Percentiles rank a stretch among this genome's conserved stretches.
These are phyloP conservation scores for Inga laurina DNA, from an alignment of 306 rosid genomes.

Conservation along the genomic window DNA sequence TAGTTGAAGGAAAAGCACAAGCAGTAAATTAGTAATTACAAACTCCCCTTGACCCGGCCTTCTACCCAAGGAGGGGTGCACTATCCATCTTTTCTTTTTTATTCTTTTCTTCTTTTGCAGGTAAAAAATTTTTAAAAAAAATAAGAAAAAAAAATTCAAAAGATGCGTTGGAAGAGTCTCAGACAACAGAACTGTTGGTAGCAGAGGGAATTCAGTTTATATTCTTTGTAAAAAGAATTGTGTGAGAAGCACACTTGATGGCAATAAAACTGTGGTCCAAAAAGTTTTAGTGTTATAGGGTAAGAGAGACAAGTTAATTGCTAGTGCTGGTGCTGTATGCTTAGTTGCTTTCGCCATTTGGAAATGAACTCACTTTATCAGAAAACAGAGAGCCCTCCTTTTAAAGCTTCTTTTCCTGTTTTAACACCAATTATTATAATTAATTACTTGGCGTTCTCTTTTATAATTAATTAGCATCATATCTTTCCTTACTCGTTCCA, in stretches of 20 bases:
- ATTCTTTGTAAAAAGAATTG: constrained; percentile 16
- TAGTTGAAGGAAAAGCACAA: not conserved
- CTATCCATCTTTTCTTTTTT: not conserved
- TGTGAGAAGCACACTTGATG: not conserved
- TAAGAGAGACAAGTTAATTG: not conserved
- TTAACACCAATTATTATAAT: not conserved
- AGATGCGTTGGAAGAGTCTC: constrained; percentile 27
- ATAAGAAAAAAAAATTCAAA: not conserved
- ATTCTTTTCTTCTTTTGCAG: not conserved
- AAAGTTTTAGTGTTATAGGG: not conserved
- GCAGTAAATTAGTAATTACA: constrained; percentile 6
- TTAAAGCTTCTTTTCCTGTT: not conserved
- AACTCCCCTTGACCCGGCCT: not conserved
- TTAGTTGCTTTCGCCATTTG: not conserved
- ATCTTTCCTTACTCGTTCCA: not conserved
- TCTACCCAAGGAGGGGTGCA: not conserved
- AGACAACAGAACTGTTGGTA: constrained; percentile 13
- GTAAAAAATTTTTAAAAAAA: not conserved
- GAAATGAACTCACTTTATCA: not conserved
- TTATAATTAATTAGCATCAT: not conserved
- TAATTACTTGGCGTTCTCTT: not conserved
- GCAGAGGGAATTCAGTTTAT: constrained; percentile 29
- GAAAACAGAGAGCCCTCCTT: not conserved
- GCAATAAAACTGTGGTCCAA: not conserved
- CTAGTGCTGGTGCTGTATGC: not conserved